Base-by-base conservation (phyloP, 2,329 filamentous ascomycete species). In the Xylariales sp. region DNA sequence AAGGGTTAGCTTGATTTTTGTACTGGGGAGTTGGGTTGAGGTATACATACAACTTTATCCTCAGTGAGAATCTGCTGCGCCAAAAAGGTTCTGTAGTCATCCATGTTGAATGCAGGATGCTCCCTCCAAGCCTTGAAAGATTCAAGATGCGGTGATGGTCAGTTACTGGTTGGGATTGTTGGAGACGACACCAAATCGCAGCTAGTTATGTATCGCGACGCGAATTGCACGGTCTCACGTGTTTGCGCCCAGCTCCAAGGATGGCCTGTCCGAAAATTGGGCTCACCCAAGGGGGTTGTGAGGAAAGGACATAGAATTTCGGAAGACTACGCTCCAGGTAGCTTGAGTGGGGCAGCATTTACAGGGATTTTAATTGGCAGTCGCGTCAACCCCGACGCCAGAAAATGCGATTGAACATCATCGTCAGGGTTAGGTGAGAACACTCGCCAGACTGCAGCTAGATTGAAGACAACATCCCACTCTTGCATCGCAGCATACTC, bases 1-100 rank as follows among this genome's bases (percentile, higher is more conserved):
- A n/a, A n/a, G n/a, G n/a, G n/a, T n/a, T n/a, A n/a, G n/a, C n/a
- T n/a, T n/a, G n/a, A n/a, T n/a, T n/a, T n/a, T n/a, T n/a, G n/a
- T n/a, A n/a, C n/a, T n/a, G n/a, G n/a, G n/a, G n/a, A n/a, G n/a
- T n/a, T n/a, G n/a, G n/a, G n/a, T 16, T 24, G 21, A 19, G 14
- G 5, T 15, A 19, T 23, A 59, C 77, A 55, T 62, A 91, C 86
- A 45, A 83, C 74, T 46, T 78, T 78, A 48, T 82, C 78, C 55
- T 95, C 87, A 41, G 80, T 83, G 46, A 95, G 71, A 40, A 95
- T 74, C 53, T 83, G 78, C 50, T 82, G 79, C 5, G 85, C 85
- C 6, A 95, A 74, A 52, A 81, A 91, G 40, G 80, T 81, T 48
- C 71, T 80, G 55, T 87, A 82, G 46, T 83, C 77, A 3, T 73